These are phyloP conservation scores for Candida sojae DNA, from an alignment of 1,139 yeast species.

Conservation along the genomic window DNA sequence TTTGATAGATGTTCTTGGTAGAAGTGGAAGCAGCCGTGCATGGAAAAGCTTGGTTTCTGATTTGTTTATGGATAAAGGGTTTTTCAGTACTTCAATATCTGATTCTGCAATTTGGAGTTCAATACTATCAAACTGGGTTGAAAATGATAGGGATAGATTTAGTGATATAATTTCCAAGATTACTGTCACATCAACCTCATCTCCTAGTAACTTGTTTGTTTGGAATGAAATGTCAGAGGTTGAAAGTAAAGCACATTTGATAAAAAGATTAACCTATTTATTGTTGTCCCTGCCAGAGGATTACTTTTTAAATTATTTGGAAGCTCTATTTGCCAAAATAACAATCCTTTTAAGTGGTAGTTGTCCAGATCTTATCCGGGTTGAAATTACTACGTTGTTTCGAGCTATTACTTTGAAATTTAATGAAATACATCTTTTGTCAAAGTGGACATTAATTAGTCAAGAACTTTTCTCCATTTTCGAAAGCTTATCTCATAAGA, in stretches of 20 bases:
- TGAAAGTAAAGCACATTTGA: conserved; percentile 45
- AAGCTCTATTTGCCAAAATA: conserved; percentile 53
- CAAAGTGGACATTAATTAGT: conserved; percentile 71
- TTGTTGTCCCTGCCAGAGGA: conserved; percentile 63
- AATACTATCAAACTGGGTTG: conserved; percentile 57
- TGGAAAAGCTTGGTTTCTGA: conserved; percentile 60
- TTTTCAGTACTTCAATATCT: conserved; percentile 37
- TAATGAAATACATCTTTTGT: conserved; percentile 62
- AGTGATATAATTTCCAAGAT: conserved; percentile 54
- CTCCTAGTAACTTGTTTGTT: conserved; percentile 57
- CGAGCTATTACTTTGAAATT: conserved; percentile 65
- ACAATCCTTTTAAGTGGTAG: conserved; percentile 38
- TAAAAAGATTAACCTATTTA: conserved; percentile 64
- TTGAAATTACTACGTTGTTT: conserved; percentile 55
- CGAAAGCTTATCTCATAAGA: conserved; percentile 34
- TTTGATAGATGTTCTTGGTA: conserved; percentile 42
- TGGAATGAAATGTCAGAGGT: conserved; percentile 76
- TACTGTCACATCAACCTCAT: conserved; percentile 49
- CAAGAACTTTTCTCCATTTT: conserved; percentile 61
- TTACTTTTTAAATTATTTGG: conserved; percentile 48
- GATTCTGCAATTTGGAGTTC: conserved; percentile 48
- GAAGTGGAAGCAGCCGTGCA: conserved; percentile 36
- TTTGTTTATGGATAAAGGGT: conserved; percentile 48
- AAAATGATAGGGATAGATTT: conserved; percentile 58
- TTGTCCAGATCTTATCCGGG: conserved; percentile 38